Base-by-base conservation (phyloP, 192 early-diverging fungal genomes). In the Spinellus fusiger region DNA sequence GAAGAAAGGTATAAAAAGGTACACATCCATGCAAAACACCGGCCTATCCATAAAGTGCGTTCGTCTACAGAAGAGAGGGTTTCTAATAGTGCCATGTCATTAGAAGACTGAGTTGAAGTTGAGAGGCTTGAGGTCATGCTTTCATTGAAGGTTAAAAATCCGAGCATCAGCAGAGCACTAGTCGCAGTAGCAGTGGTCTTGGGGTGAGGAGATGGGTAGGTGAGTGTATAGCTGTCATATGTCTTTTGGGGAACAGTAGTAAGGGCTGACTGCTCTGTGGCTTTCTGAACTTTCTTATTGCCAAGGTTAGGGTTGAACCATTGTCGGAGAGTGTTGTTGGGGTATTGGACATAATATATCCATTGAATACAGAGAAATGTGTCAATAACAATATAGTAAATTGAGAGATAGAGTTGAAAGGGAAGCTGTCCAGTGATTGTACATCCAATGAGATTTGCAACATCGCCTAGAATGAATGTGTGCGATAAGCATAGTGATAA, bases 401-500 rank as follows among this genome's bases (percentile, higher is more conserved):
- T 56, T n/a, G 66, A 56, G 12, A 68, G 47, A 52, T 62, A 51
- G 4, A 68, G 40, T 20, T 92, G 90, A 40, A 92, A 92, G 15
- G 77, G 74, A 22, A 84, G 80, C 58, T 90, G 90, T 5, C 80
- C 53, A 34, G 87, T 84, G 18, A 85, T 63, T 18, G 89, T 59
- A 16, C 87, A 85, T 18, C 90, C 90, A 44, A 86, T 66, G 3
- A 90, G 66, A 59, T 88, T 90, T 62, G 80, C 77, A 37, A 86
- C 35, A 63, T 92, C 90, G 29, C 87, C 89, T 73, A 65, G 49
- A 27, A 25, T n/a, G 16, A 31, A 16, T 20, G 23, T 28, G 64
- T 13, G 40, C 27, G 29, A 32, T 31, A 33, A 16, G 4, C n/a
- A 31, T 4, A 65, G n/a, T 29, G 18, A 44, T n/a, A n/a, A 2